Percentiles rank a stretch among this genome's conserved stretches.
phyloP scores from a whole-genome alignment of 805 yeast species.

The Metschnikowia aberdeeniae region DNA sequence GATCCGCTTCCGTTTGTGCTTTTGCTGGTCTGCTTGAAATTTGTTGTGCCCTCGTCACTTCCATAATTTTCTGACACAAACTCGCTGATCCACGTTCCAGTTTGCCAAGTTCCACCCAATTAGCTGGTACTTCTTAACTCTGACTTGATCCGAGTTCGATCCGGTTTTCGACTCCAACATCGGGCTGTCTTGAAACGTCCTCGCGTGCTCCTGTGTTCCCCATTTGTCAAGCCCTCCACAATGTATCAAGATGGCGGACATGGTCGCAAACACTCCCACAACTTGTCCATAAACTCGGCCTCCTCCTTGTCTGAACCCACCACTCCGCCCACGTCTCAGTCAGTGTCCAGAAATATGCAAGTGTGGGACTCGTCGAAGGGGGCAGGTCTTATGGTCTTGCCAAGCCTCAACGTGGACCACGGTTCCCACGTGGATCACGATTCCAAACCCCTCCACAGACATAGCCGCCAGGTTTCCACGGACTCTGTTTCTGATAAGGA shows the following conservation, averaged over 20 bases:
- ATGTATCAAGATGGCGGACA: conserved; percentile 2
- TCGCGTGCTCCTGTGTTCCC: background rate
- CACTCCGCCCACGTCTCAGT: conserved; percentile 40
- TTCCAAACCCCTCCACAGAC: conserved; percentile 1
- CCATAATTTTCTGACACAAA: background rate
- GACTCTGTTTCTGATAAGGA: conserved; percentile 10
- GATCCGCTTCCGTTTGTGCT: background rate
- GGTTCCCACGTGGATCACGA: conserved; percentile 17
- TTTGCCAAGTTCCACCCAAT: background rate
- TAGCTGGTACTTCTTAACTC: background rate
- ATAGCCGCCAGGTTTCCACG: conserved; percentile 5
- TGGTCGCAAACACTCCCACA: conserved; percentile 25
- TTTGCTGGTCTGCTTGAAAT: background rate
- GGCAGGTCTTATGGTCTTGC: conserved; percentile 25
- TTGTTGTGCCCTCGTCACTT: background rate
- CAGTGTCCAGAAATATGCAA: conserved; percentile 16
- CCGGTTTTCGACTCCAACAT: background rate
- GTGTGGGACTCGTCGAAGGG: conserved; percentile 30
- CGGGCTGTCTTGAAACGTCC: background rate
- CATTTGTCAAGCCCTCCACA: background rate
- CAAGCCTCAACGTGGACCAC: conserved; percentile 25
- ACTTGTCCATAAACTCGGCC: conserved; percentile 40
- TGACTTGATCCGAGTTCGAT: background rate
- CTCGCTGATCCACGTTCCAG: conserved; percentile 1
- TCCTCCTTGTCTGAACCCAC: conserved; percentile 48